phyloP scores from a whole-genome alignment of 2,329 filamentous ascomycete genomes.

The Beauveria caledonica region DNA sequence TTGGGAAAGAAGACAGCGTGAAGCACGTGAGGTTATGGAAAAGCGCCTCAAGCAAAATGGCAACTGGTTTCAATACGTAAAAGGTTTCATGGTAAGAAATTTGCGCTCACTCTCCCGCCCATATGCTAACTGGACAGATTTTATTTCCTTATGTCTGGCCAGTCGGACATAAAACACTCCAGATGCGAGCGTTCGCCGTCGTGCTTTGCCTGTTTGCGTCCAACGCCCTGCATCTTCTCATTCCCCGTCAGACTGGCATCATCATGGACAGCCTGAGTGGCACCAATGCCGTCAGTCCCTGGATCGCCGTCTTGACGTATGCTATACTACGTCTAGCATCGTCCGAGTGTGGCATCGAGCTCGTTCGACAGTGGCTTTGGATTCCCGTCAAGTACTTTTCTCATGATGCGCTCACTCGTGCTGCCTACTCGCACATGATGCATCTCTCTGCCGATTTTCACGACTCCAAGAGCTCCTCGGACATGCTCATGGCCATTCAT shows the following conservation, averaged over 20 bases:
- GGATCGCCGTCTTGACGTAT: slow-evolving; percentile 45
- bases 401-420: slow-evolving; percentile 43
- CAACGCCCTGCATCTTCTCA: slow-evolving; percentile 66
- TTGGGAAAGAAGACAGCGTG: slow-evolving; percentile 45
- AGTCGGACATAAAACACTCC: slow-evolving; percentile 54
- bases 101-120: slow-evolving; percentile 1
- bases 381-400: slow-evolving; percentile 51
- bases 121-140: slow-evolving; percentile 35
- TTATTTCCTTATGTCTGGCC: slow-evolving; percentile 79
- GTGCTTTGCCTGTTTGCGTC: slow-evolving; percentile 59
- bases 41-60: slow-evolving; percentile 66
- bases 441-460: slow-evolving; percentile 54
- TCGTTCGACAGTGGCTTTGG: slow-evolving; percentile 48
- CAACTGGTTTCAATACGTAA: slow-evolving; percentile 69
- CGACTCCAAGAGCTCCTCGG: slow-evolving; percentile 51
- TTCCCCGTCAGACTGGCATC: slow-evolving; percentile 74
- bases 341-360: slow-evolving; percentile 46
- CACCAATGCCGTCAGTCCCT: slow-evolving; percentile 38
- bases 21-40: slow-evolving; percentile 50
- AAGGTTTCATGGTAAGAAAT: slow-evolving; percentile 53
- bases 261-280: slow-evolving; percentile 62
- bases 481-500: slow-evolving; percentile 49
- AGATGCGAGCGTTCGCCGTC: slow-evolving; percentile 60
- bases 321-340: slow-evolving; percentile 42
- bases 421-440: slow-evolving; percentile 52